Evolutionary conservation across 805 yeast species (phyloP), one percentile per base, ranked within the genome.

Genomic region (Huiozyma naganishii): DNA sequence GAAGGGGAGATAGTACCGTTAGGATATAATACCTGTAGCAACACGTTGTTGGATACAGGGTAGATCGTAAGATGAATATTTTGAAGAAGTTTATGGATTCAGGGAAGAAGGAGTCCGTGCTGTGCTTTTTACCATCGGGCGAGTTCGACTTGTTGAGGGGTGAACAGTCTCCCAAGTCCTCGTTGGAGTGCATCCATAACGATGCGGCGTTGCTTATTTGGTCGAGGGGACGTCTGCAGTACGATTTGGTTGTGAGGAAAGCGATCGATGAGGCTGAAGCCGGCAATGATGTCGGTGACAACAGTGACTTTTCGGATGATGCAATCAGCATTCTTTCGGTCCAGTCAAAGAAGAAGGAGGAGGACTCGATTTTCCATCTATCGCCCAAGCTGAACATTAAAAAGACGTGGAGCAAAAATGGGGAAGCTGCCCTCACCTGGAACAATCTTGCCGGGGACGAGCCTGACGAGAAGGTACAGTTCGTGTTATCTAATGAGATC

Each of bases 151-250:
- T 90, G 38, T 72, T 83, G 12, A 69, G 97, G 40, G 72, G 84
- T 1, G 83, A 84, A 6, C 72, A 71, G 23, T 84, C 95, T 2
- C 96, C 96, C 9, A 86, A 87, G 59, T 89, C 95, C 7, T 88
- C 79, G 27, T 69, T 79, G 32, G 97, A 92, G 62, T 82, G 89
- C 54, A 69, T 87, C 17, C 89, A 79, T 62, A 80, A 77, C 46
- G 95, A 86, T 52, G 89, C 95, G 1, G 77, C 78, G 34, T 78
- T 90, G 10, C 67, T 80, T 2, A 78, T 90, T 40, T 71, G 86
- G 36, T 77, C 76, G 47, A 78, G 89, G 4, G 72, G 77, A 6
- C 80, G 80, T 10, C 82, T 66, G 55, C 72, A 74, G 52, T 83
- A 80, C 59, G 87, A 83, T 50, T 64, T 90, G 37, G 80, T 80